Evolutionary conservation across 495 filamentous ascomycete species (phyloP).

Genomic region (Choiromyces venosus): DNA sequence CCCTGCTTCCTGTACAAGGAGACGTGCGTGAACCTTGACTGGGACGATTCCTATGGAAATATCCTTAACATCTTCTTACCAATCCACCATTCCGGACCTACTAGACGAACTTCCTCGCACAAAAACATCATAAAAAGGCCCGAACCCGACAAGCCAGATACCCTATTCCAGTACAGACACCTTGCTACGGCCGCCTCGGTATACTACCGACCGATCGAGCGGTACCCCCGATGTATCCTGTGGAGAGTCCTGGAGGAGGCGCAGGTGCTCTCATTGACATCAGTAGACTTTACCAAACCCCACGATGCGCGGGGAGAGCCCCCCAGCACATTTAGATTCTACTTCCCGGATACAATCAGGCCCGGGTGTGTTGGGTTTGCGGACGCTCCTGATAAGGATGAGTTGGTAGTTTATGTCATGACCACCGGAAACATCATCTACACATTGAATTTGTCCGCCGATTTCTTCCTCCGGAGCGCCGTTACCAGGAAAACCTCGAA

Average conservation of each 20-base stretch:
- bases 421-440: slow-evolving; percentile 72
- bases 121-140: slow-evolving; percentile 43
- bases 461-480: slow-evolving; percentile 62
- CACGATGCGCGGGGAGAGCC: slow-evolving; percentile 60
- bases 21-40: slow-evolving; percentile 74
- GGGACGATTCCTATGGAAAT: slow-evolving; percentile 53
- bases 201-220: slow-evolving; percentile 69
- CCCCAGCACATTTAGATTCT: slow-evolving; percentile 64
- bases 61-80: slow-evolving; percentile 71
- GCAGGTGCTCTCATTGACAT: slow-evolving; percentile 73
- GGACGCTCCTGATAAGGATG: slow-evolving; percentile 71
- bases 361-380: slow-evolving; percentile 71
- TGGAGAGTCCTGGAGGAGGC: slow-evolving; percentile 83
- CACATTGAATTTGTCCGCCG: slow-evolving; percentile 69
- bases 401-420: slow-evolving; percentile 71
- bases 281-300: slow-evolving; percentile 71
- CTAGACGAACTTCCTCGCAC: slow-evolving; percentile 39
- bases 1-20: slow-evolving; percentile 68
- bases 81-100: slow-evolving; percentile 44
- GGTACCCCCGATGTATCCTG: slow-evolving; percentile 74
- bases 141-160: slow-evolving; percentile 42
- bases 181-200: slow-evolving; percentile 75
- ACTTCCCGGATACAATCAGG: slow-evolving; percentile 65
- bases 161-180: slow-evolving; percentile 58
- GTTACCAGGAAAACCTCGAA: slow-evolving; percentile 28